Base-by-base conservation (phyloP, 257 asterid species). In the Ehretia macrophylla region DNA sequence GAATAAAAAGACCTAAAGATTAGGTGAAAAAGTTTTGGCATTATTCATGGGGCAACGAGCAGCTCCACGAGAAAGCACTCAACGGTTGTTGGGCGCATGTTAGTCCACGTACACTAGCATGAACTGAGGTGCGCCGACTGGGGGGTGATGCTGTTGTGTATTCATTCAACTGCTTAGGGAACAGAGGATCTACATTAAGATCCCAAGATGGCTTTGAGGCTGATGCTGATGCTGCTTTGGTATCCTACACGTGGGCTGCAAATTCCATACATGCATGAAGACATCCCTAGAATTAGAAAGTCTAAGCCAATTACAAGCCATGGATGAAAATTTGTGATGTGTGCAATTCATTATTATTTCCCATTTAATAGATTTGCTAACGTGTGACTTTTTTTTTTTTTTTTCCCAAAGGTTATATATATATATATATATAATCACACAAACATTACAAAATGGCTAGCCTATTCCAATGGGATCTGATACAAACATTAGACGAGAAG, bases 1-100 rank as follows among this genome's bases (percentile, higher is more conserved):
- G 6, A 27, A 27, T 27, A 6, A 27, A 6, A 27, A 27, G 35
- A 27, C 6, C 4, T 1, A 27, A 27, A 27, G 6, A 27, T 27
- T 27, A 27, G 35, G 35, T 21, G 58, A 52, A 52, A 62, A 13
- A 11, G 52, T 39, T 50, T 21, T 19, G 10, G 53, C 67, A 14
- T 51, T n/a, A n/a, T 51, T 22, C 37, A 49, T 56, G 60, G 60
- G 60, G 17, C 19, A 56, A n/a, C n/a, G n/a, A n/a, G 5, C n/a
- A 13, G 10, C 23, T 37, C 46, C 60, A 17, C 32, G 17, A 42
- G 48, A n/a, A 35, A 56, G 60, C 23, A 56, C 32, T 32, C 60
- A 56, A 56, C 51, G 17, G 53, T 21, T 35, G 32, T 23, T 5
- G 42, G 68, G 60, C 45, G 32, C 60, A 63, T 37, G 35, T 20